Evolutionary conservation across 129 eudicot genomes (phyloP).

Genomic region (Chrysanthemum seticuspe): DNA sequence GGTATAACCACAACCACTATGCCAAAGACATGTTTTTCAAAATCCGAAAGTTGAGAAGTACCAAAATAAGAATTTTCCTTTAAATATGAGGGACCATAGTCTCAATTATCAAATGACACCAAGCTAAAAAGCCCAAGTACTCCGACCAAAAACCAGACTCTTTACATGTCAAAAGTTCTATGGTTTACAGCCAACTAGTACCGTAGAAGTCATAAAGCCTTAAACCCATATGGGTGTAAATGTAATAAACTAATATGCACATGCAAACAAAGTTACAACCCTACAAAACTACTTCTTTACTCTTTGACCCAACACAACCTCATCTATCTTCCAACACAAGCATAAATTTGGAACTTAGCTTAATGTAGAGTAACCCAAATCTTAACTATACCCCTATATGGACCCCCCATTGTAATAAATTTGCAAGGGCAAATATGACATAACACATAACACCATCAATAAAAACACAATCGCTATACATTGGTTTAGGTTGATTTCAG

Average conservation of each 20-base stretch:
- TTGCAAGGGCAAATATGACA: constrained; percentile 20
- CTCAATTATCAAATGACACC: background rate
- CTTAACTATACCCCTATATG: constrained; percentile 23
- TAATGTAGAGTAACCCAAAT: constrained; percentile 16
- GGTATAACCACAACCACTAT: no score
- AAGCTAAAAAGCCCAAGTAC: background rate
- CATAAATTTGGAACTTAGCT: constrained; percentile 29
- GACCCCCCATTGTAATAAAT: constrained; percentile 26
- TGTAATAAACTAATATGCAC: constrained; percentile 23
- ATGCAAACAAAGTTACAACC: constrained; percentile 29
- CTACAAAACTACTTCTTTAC: constrained; percentile 27
- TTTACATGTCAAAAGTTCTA: constrained; percentile 21
- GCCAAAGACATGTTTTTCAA: no score
- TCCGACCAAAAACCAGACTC: constrained; percentile 5
- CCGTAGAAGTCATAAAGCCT: constrained; percentile 22
- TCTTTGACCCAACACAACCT: constrained; percentile 27
- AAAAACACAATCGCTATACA: constrained; percentile 25
- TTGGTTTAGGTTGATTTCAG: constrained; percentile 22
- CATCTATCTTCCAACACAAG: constrained; percentile 38
- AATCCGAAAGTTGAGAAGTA: no score
- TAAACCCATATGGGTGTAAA: constrained; percentile 36
- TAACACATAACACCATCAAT: constrained; percentile 6
- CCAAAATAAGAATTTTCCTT: no score
- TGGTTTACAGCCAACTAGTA: constrained; percentile 11
- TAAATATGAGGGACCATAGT: no score